phyloP scores from a whole-genome alignment of 495 filamentous ascomycete genomes.

The Daldinia concentrica region DNA sequence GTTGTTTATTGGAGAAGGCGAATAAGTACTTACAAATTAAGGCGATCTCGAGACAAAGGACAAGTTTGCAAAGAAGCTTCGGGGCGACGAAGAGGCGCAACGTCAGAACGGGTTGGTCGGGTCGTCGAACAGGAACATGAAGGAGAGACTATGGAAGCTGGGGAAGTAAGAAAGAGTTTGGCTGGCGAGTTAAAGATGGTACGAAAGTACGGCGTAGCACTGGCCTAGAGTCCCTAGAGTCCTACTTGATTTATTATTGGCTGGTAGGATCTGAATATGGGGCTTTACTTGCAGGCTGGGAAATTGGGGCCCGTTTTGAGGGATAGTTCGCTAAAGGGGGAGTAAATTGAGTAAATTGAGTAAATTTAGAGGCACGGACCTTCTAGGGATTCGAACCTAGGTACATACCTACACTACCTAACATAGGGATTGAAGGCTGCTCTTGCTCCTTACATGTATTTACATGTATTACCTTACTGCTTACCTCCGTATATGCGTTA shows the following conservation, averaged over 20 bases:
- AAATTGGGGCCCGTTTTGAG: conserved; percentile 47
- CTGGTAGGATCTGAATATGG: conserved; percentile 28
- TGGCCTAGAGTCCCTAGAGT: conserved; percentile 11
- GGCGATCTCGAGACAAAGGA: conserved; percentile 34
- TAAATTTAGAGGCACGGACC: conserved; percentile 20
- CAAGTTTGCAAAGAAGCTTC: conserved; percentile 15
- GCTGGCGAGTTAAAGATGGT: conserved; percentile 37
- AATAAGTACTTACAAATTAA: conserved; percentile 33
- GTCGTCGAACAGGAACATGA: conserved; percentile 40
- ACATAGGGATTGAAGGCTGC: not conserved
- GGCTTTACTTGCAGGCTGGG: conserved; percentile 45
- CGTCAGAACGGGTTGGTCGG: conserved; percentile 31
- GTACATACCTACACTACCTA: no score
- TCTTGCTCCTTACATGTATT: not conserved
- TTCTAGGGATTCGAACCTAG: not conserved
- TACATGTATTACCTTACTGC: not conserved
- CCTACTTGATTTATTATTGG: conserved; percentile 26
- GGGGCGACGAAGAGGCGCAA: conserved; percentile 38
- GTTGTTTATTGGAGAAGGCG: conserved; percentile 3
- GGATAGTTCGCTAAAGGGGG: conserved; percentile 30
- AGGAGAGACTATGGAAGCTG: conserved; percentile 43
- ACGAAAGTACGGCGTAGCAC: conserved; percentile 33
- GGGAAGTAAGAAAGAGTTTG: conserved; percentile 45
- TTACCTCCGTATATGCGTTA: conserved; percentile 13
- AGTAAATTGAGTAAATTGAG: conserved; percentile 23